Percentiles rank a stretch among this genome's conserved stretches.
These are phyloP conservation scores for Penicillium steckii DNA, from an alignment of 495 filamentous ascomycete genomes.

Conservation along the genomic window DNA sequence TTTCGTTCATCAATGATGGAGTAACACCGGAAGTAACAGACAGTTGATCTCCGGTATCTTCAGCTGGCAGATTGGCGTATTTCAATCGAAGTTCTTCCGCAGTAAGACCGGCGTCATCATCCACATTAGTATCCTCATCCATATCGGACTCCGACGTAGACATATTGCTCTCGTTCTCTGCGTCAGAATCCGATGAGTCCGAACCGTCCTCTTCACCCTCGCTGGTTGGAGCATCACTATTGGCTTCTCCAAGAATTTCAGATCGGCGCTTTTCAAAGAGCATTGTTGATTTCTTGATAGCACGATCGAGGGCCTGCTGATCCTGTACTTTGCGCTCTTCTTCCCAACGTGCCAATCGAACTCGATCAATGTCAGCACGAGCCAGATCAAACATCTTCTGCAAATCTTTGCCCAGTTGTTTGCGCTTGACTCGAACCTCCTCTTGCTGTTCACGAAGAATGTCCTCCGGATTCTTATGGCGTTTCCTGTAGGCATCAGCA, in stretches of 20 bases:
- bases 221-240: constrained; percentile 40
- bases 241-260: constrained; percentile 48
- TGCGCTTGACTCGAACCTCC: constrained; percentile 58
- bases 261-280: constrained; percentile 54
- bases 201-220: constrained; percentile 47
- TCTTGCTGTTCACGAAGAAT: constrained; percentile 49
- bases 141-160: constrained; percentile 49
- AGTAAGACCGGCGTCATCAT: constrained; percentile 73
- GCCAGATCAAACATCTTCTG: constrained; percentile 78
- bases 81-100: constrained; percentile 76
- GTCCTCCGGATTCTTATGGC: constrained; percentile 44
- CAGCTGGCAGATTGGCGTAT: constrained; percentile 65
- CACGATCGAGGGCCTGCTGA: constrained; percentile 78
- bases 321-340: constrained; percentile 79
- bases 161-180: constrained; percentile 70
- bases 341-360: constrained; percentile 74
- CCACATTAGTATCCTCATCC: constrained; percentile 45
- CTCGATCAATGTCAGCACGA: constrained; percentile 68
- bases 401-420: constrained; percentile 66
- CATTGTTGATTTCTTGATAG: constrained; percentile 67
- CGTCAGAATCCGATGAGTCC: constrained; percentile 35
- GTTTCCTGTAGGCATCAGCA: constrained; percentile 46
- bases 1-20: constrained; percentile 11
- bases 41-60: constrained; percentile 22
- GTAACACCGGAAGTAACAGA: constrained; percentile 27